phyloP scores from a whole-genome alignment of 176 grass and related monocot genomes.

The Oryza officinalis region DNA sequence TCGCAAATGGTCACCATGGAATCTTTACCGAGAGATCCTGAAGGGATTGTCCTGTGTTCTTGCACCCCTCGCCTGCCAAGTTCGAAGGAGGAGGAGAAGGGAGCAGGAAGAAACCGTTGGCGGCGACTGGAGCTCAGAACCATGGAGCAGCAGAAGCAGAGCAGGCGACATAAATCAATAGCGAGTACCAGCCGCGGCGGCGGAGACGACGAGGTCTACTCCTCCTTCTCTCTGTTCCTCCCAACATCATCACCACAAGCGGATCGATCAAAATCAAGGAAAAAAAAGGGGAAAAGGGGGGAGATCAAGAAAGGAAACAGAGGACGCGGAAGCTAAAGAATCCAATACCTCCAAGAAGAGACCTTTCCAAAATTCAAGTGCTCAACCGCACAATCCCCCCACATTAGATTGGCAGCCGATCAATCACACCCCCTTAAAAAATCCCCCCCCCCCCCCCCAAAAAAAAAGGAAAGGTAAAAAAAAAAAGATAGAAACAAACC shows the following conservation, averaged over 20 bases:
- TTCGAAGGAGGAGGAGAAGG: conserved; percentile 24
- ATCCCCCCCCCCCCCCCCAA: neutral
- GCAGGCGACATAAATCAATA: conserved; percentile 55
- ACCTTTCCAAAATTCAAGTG: neutral
- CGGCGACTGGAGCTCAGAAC: conserved; percentile 54
- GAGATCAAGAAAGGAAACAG: neutral
- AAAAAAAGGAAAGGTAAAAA: neutral
- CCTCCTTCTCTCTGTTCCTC: neutral
- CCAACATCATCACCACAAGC: neutral
- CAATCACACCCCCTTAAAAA: neutral
- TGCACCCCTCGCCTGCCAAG: conserved; percentile 39
- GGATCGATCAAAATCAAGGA: neutral
- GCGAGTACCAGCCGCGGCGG: neutral
- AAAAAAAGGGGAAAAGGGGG: neutral
- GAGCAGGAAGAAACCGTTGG: conserved; percentile 15
- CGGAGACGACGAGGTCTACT: neutral
- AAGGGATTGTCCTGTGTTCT: conserved; percentile 24
- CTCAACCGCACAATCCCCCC: neutral
- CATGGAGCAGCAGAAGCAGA: conserved; percentile 40
- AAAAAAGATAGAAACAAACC: neutral
- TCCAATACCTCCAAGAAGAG: neutral
- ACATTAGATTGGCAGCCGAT: neutral
- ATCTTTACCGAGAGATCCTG: no score
- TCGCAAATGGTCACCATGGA: no score
- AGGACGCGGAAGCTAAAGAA: neutral